A percentile compares a stretch with the other conserved stretches of the same genome.
These are phyloP conservation scores for Yamadazyma membranifaciens DNA, from an alignment of 1,139 yeast species.

Conservation along the genomic window DNA sequence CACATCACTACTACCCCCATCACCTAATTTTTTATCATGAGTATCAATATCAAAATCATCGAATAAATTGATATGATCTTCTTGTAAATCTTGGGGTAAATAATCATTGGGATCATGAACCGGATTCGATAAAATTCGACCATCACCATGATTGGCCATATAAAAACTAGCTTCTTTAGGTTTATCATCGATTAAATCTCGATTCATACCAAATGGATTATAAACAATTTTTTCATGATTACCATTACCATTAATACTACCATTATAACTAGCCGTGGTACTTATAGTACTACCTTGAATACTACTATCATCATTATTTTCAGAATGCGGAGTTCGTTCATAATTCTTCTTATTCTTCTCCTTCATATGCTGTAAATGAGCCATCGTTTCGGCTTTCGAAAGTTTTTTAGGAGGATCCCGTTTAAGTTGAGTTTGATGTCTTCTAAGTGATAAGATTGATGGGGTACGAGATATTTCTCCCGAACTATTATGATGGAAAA, in stretches of 20 bases:
- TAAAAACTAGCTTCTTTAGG: constrained; percentile 44
- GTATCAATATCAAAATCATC: constrained; percentile 60
- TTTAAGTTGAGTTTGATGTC: constrained; percentile 20
- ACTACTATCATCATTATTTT: constrained; percentile 12
- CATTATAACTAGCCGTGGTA: background rate
- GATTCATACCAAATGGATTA: constrained; percentile 47
- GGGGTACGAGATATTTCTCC: constrained; percentile 20
- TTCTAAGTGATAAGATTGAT: constrained; percentile 27
- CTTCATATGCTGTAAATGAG: constrained; percentile 36
- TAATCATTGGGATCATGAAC: constrained; percentile 67
- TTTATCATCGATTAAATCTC: constrained; percentile 31
- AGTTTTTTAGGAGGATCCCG: constrained; percentile 23
- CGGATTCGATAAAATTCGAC: constrained; percentile 59
- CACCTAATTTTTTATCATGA: constrained; percentile 54
- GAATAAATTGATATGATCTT: constrained; percentile 49
- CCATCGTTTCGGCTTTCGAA: constrained; percentile 38
- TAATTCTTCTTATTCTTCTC: constrained; percentile 23
- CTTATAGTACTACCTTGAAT: constrained; percentile 1
- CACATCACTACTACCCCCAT: constrained; percentile 74
- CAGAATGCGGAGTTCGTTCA: constrained; percentile 11
- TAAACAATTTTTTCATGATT: constrained; percentile 39
- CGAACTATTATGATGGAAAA: constrained; percentile 21
- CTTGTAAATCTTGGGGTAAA: constrained; percentile 55
- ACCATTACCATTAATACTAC: background rate
- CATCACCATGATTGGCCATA: constrained; percentile 23